Base-by-base conservation (phyloP, 495 filamentous ascomycete species). In the Tuber melanosporum region DNA sequence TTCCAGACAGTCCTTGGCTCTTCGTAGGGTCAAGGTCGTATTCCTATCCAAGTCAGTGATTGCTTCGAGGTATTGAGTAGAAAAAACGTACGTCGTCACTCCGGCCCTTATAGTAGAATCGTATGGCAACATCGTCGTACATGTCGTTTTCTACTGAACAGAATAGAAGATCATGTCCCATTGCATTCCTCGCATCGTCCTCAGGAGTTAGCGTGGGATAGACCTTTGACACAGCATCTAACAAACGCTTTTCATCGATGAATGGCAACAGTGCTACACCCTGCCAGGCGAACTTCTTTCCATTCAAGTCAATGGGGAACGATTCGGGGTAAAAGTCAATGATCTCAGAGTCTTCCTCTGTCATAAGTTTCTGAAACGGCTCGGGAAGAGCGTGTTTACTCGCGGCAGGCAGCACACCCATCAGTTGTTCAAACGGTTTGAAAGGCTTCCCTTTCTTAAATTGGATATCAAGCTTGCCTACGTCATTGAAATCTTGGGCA, bases 221-320 rank as follows among this genome's bases (percentile, higher is more conserved):
- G 79, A 92, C 92, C 80, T 90, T 91, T 26, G 89, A 86, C 89
- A 97, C 94, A 9, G 96, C 95, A 39, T 88, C 87, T 36, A 98
- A 87, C 32, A 99, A 86, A 46, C 94, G 89, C 73, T 91, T 91
- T 85, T 95, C 95, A 83, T 99, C 94, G 80, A 99, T 98, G 85
- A 97, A 99, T 0, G 95, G 95, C 32, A 99, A 89, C 44, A 98
- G 86, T 39, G 92, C 93, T 66, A 98, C 93, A 78, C 95, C 95
- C 82, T 99, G 95, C 95, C 95, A 99, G 3, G 93, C 92, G 85
- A 97, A 96, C 83, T 98, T 99, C 87, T 98, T 98, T 76, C 95
- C 95, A 75, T 99, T 98, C 74, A 98, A 85, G 83, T 99, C 95
- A 74, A 97, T 88, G 5, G 91, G 89, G 83, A 99, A 99, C 62